Evolutionary conservation across 2,329 filamentous ascomycete genomes (phyloP).

Genomic region (Parastagonospora nodorum): DNA sequence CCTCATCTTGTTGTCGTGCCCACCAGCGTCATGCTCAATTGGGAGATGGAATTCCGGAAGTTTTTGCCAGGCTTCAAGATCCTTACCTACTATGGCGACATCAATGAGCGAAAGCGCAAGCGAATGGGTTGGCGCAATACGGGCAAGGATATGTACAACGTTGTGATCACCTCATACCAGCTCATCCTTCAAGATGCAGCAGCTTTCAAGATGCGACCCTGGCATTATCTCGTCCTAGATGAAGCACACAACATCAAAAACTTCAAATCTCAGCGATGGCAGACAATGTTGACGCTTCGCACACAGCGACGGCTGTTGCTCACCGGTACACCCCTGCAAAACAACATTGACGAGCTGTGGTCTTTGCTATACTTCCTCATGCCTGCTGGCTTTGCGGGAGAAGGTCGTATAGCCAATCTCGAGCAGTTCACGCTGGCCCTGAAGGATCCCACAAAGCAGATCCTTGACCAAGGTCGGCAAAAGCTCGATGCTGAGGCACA

Average conservation of each 20-base stretch:
- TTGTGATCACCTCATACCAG: constrained; percentile 97
- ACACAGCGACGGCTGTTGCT: constrained; percentile 85
- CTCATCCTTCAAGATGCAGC: constrained; percentile 92
- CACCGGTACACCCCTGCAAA: constrained; percentile 94
- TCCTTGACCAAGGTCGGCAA: constrained; percentile 90
- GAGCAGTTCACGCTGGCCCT: constrained; percentile 97
- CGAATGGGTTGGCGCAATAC: constrained; percentile 92
- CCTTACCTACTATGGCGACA: constrained; percentile 91
- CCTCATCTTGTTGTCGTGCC: constrained; percentile 95
- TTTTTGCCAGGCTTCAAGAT: constrained; percentile 99
- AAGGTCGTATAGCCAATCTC: constrained; percentile 91
- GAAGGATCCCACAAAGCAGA: constrained; percentile 92
- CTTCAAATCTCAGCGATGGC: constrained; percentile 97
- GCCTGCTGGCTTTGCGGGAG: constrained; percentile 81
- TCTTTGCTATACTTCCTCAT: constrained; percentile 95
- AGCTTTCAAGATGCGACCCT: constrained; percentile 87
- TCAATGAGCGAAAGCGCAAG: constrained; percentile 89
- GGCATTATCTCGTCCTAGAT: constrained; percentile 98
- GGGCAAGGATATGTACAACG: constrained; percentile 79
- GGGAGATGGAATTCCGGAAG: constrained; percentile 99
- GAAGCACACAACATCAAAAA: constrained; percentile 99
- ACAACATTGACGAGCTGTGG: constrained; percentile 96
- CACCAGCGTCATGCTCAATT: constrained; percentile 98
- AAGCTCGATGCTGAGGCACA: constrained; percentile 94
- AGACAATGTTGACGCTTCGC: constrained; percentile 90